These are phyloP conservation scores for Candida rishiriensis DNA, from an alignment of 805 yeast species.

Conservation along the genomic window DNA sequence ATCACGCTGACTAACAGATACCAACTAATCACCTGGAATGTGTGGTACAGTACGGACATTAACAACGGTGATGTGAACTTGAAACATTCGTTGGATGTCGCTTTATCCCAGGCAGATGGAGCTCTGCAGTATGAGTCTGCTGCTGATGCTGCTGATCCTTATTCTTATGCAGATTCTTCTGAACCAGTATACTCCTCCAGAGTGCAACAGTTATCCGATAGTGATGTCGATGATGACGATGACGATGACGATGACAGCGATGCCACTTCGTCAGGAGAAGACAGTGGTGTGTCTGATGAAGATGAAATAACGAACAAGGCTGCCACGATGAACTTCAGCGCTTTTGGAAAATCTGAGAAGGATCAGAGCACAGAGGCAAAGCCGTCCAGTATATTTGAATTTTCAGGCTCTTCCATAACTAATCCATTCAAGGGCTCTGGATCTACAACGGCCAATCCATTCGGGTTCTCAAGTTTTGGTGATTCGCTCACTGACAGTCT, in stretches of 20 bases:
- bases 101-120: not conserved
- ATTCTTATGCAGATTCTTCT: not conserved
- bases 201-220: not conserved
- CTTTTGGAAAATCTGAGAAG: no score
- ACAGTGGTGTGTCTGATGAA: not conserved
- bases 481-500: slow-evolving; percentile 7
- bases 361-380: no score
- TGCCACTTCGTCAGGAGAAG: not conserved
- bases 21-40: slow-evolving; percentile 55
- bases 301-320: no score
- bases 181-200: not conserved
- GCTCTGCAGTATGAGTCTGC: not conserved
- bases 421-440: not conserved
- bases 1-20: slow-evolving; percentile 64
- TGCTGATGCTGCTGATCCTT: not conserved
- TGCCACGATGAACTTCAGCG: no score
- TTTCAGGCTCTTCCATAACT: not conserved
- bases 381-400: no score
- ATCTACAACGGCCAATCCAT: not conserved
- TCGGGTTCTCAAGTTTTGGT: slow-evolving; percentile 8
- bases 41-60: slow-evolving; percentile 53
- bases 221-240: not conserved
- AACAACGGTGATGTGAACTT: slow-evolving; percentile 29
- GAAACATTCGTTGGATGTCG: not conserved
- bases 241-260: not conserved